A percentile compares a stretch with the other conserved stretches of the same genome.
These are phyloP conservation scores for Sugiyamaella grinbergsii DNA, from an alignment of 1,139 yeast genomes.

Conservation along the genomic window DNA sequence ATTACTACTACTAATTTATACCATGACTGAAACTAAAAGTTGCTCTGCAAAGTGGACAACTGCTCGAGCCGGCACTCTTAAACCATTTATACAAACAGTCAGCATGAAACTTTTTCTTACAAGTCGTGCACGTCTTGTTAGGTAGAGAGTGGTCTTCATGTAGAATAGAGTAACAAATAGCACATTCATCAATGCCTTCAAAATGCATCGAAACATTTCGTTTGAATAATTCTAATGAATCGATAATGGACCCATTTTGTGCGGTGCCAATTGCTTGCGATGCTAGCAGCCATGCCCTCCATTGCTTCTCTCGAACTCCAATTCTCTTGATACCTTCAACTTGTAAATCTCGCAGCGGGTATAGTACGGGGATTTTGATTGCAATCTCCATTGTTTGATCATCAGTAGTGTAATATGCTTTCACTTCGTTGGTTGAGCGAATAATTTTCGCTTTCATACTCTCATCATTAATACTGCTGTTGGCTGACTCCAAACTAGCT, in stretches of 20 bases:
- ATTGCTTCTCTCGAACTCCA: constrained; percentile 89
- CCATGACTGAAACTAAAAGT: constrained; percentile 47
- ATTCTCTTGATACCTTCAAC: constrained; percentile 79
- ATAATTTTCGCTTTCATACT: constrained; percentile 58
- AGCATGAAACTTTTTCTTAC: constrained; percentile 94
- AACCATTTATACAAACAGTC: constrained; percentile 98
- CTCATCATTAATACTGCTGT: constrained; percentile 41
- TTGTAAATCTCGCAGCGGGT: constrained; percentile 70
- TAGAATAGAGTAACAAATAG: constrained; percentile 88
- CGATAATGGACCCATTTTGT: constrained; percentile 78
- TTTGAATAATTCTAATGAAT: constrained; percentile 79
- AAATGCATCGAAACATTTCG: constrained; percentile 81
- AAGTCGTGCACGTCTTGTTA: constrained; percentile 81
- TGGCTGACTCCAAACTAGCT: constrained; percentile 28
- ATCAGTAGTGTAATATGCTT: constrained; percentile 75
- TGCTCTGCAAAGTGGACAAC: constrained; percentile 93
- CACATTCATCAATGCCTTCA: constrained; percentile 90
- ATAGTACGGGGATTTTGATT: constrained; percentile 67
- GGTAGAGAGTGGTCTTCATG: constrained; percentile 93
- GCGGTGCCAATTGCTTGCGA: constrained; percentile 75
- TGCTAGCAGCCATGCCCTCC: constrained; percentile 95
- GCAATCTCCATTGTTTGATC: constrained; percentile 85
- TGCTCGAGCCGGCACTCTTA: constrained; percentile 85
- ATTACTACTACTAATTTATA: constrained; percentile 6
- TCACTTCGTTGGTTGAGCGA: constrained; percentile 65